Percentiles rank a stretch among this genome's conserved stretches.
Evolutionary conservation across 768 basidiomycete genomes (phyloP).

Genomic region (Clavaria fumosa): DNA sequence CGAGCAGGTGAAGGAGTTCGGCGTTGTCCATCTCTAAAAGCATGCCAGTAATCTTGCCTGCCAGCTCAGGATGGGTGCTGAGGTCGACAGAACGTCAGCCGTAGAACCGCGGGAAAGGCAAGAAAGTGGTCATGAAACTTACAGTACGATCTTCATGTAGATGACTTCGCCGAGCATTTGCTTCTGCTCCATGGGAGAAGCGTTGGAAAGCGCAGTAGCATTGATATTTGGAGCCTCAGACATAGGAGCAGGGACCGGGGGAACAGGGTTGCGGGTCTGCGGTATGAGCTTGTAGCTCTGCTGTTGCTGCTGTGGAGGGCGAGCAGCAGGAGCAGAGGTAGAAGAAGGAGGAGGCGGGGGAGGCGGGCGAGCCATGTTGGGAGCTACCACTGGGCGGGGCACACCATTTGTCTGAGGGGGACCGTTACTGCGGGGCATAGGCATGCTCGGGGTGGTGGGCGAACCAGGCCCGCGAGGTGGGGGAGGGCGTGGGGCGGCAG

Average conservation of each 20-base stretch:
- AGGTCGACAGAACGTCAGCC: slow-evolving; percentile 3
- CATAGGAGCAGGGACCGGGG: slow-evolving; percentile 26
- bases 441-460: slow-evolving; percentile 46
- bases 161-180: slow-evolving; percentile 97
- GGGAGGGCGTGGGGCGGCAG: slow-evolving; percentile 46
- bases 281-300: slow-evolving; percentile 22
- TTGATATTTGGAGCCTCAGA: slow-evolving; percentile 29
- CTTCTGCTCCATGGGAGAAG: slow-evolving; percentile 84
- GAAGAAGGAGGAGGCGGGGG: slow-evolving; percentile 26
- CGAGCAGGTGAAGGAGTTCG: slow-evolving; percentile 82
- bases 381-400: slow-evolving; percentile 35
- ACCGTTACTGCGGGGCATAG: slow-evolving; percentile 51
- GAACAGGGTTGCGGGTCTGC: slow-evolving; percentile 18
- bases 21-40: slow-evolving; percentile 96
- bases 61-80: slow-evolving; percentile 79
- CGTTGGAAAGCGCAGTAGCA: slow-evolving; percentile 34
- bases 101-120: slow-evolving; percentile 5
- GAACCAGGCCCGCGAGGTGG: slow-evolving; percentile 56
- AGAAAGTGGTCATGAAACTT: slow-evolving; percentile 23
- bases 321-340: slow-evolving; percentile 28
- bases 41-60: slow-evolving; percentile 99
- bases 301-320: no score
- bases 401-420: slow-evolving; percentile 36
- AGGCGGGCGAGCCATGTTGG: slow-evolving; percentile 27
- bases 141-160: slow-evolving; percentile 81